Evolutionary conservation across 371 early-diverging fungal species (phyloP).

Genomic region (Mucor lusitanicus): DNA sequence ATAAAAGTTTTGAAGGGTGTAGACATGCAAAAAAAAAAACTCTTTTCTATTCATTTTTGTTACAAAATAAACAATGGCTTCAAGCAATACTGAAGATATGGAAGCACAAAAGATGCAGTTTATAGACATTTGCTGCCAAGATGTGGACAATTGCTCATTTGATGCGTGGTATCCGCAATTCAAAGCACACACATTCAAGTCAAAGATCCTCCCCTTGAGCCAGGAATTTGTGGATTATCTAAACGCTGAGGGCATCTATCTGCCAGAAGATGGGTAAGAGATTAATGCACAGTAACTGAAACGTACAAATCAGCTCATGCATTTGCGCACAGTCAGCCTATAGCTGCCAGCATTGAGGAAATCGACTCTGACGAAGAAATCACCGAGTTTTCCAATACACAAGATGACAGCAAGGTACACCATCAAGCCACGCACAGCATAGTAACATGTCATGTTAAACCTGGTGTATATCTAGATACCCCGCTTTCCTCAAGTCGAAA

Average conservation of each 20-base stretch:
- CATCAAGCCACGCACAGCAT: not conserved
- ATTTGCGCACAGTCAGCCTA: slow-evolving; percentile 34
- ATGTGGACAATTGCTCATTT: slow-evolving; percentile 72
- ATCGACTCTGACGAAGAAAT: slow-evolving; percentile 48
- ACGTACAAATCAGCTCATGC: not conserved
- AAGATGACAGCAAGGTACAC: slow-evolving; percentile 22
- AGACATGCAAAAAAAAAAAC: not conserved
- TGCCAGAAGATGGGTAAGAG: slow-evolving; percentile 68
- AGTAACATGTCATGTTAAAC: not conserved
- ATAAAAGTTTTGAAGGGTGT: not conserved
- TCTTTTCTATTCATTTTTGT: not conserved
- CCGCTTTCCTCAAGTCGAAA: slow-evolving; percentile 63
- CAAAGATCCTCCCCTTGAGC: slow-evolving; percentile 69
- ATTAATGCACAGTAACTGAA: too few relatives aligned
- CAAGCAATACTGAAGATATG: not conserved
- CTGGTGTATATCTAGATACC: slow-evolving; percentile 29
- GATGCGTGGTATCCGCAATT: slow-evolving; percentile 79
- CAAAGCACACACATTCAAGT: slow-evolving; percentile 64
- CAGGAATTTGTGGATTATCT: slow-evolving; percentile 82
- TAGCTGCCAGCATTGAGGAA: slow-evolving; percentile 47
- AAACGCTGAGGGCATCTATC: slow-evolving; percentile 79
- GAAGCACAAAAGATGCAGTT: slow-evolving; percentile 4
- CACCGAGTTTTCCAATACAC: slow-evolving; percentile 37
- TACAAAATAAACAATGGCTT: not conserved
- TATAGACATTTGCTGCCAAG: slow-evolving; percentile 17